Evolutionary conservation across 1,284 basidiomycete species (phyloP), one percentile per base, ranked within the genome.

Genomic region (Cryptococcus deneoformans): DNA sequence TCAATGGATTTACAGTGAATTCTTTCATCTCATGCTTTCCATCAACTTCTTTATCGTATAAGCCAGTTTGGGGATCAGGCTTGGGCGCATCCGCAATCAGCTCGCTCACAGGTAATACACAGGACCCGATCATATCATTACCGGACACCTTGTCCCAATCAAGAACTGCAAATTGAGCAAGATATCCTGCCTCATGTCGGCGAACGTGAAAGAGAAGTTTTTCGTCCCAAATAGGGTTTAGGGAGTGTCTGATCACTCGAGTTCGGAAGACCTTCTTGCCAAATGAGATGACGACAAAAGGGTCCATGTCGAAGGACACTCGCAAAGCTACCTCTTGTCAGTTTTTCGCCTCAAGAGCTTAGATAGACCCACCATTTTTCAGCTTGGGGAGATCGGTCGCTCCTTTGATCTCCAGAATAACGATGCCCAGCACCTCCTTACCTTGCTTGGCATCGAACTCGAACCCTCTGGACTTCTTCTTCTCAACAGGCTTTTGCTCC

Each of bases 221-320:
- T 78, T 98, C 93, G 65, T 98, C 89, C 92, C 94, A 99, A 0
- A 84, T 82, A 0, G 95, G 95, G 72, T 91, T 92, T 60, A 92
- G 84, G 11, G 86, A 88, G 73, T 94, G 91, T 9, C 91, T 85
- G 60, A 93, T 88, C 35, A 93, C 87, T 47, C 92, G 87, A 0
- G 93, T 97, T 3, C 94, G 84, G 79, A 97, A 98, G 9, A 98
- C 90, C 77, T 97, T 97, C 79, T 95, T 94, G 40, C 93, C 90
- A 65, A 99, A 98, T 2, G 91, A 93, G 63, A 94, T 85, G 63
- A 99, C 92, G 12, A 92, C 89, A 69, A 97, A 98, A 0, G 93
- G 93, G 69, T 99, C 93, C 93, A 98, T 98, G 72, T 98, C 94
- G 51, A 69, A 76, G 5, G 69, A 68, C 16, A 76, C 63, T 20